phyloP scores from a whole-genome alignment of 768 basidiomycete species.

The Rhodosporidiobolus sp. region DNA sequence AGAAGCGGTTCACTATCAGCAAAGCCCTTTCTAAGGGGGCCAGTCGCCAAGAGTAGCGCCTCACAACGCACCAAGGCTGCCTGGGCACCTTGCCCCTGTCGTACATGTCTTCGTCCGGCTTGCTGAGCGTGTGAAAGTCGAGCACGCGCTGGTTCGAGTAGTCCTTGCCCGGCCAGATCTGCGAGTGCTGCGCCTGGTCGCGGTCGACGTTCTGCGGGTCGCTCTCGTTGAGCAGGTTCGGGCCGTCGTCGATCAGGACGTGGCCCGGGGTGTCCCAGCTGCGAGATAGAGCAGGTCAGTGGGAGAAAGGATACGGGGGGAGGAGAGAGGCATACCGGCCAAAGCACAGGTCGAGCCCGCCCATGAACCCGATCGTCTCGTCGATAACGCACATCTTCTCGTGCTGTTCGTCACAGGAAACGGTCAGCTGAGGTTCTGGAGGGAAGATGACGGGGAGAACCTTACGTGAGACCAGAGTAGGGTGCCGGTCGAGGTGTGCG shows the following conservation, averaged over 20 bases:
- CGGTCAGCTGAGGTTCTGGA: neutral
- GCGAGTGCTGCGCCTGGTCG: slow-evolving; percentile 13
- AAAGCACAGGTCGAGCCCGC: slow-evolving; percentile 90
- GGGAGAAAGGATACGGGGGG: neutral
- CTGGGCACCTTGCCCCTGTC: slow-evolving; percentile 82
- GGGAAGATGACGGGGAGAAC: slow-evolving; percentile 1
- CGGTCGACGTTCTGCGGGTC: slow-evolving; percentile 51
- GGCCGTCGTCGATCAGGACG: slow-evolving; percentile 74
- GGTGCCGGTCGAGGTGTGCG: slow-evolving; percentile 94
- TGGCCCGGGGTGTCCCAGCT: slow-evolving; percentile 97
- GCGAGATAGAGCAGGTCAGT: slow-evolving; percentile 24
- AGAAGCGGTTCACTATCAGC: neutral
- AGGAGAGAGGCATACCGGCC: slow-evolving; percentile 55
- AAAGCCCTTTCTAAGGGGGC: neutral
- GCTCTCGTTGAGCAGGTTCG: slow-evolving; percentile 52
- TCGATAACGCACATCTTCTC: slow-evolving; percentile 98
- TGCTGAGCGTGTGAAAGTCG: slow-evolving; percentile 81
- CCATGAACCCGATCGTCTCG: slow-evolving; percentile 96
- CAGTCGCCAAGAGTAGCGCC: neutral
- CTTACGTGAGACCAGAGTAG: slow-evolving; percentile 98
- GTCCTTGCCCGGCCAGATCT: slow-evolving; percentile 95
- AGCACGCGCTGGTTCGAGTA: slow-evolving; percentile 83
- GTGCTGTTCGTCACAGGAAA: slow-evolving; percentile 58
- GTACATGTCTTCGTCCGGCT: slow-evolving; percentile 93
- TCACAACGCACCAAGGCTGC: slow-evolving; percentile 82